Percentiles rank a stretch among this genome's conserved stretches.
phyloP scores from a whole-genome alignment of 2,329 filamentous ascomycete genomes.

The Ascochyta clinopodiicola region DNA sequence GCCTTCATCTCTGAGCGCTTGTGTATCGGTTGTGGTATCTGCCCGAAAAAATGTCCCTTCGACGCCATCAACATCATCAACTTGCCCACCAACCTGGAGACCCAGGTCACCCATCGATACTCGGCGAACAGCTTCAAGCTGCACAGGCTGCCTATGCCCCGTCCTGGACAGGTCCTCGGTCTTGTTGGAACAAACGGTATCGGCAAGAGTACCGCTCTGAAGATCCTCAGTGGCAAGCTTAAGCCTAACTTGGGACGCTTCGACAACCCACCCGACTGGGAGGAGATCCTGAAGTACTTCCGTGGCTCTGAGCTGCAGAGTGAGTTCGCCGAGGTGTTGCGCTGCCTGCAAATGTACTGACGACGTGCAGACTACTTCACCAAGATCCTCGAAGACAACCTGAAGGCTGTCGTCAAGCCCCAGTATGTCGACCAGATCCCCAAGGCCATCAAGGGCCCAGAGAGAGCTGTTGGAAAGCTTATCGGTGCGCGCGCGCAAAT shows the following conservation, averaged over 20 bases:
- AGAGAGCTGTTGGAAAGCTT: conserved; percentile 80
- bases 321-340: conserved; percentile 54
- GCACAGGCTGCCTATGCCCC: conserved; percentile 92
- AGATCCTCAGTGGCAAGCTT: conserved; percentile 97
- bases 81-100: conserved; percentile 98
- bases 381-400: conserved; percentile 93
- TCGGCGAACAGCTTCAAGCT: conserved; percentile 99
- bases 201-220: conserved; percentile 98
- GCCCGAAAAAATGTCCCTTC: conserved; percentile 98
- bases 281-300: conserved; percentile 98
- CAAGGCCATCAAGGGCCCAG: conserved; percentile 81
- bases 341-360: conserved; percentile 18
- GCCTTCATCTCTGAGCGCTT: conserved; percentile 97
- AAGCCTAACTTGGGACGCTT: conserved; percentile 96
- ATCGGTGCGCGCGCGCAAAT: conserved; percentile 79
- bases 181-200: conserved; percentile 99
- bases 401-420: conserved; percentile 98
- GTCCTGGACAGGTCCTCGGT: conserved; percentile 93
- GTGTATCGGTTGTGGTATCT: conserved; percentile 99
- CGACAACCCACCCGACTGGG: conserved; percentile 98
- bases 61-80: conserved; percentile 99
- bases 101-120: conserved; percentile 97
- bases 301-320: conserved; percentile 96
- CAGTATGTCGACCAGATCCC: conserved; percentile 99
- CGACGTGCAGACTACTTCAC: conserved; percentile 85